A percentile compares a stretch with the other conserved stretches of the same genome.
Conservation (phyloP, 2,329 filamentous ascomycete species). For the Lasiodiplodia sp. region DNA sequence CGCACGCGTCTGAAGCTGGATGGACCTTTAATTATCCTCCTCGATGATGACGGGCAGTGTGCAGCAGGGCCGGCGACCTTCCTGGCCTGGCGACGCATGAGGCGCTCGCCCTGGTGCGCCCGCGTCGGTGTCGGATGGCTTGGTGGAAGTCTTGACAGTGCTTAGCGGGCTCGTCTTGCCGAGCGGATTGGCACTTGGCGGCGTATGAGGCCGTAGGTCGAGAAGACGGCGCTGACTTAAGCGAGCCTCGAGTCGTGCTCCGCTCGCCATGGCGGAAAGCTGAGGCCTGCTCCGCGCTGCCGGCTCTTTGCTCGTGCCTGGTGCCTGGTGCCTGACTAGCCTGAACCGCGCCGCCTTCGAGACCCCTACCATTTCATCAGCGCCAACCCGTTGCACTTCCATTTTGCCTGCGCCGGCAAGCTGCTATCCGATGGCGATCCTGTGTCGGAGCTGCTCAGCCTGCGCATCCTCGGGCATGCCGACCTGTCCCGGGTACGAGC, state of each 20-base stretch:
- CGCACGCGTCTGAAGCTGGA: constrained; percentile 10
- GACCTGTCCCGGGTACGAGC: neutral
- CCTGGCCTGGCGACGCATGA: constrained; percentile 16
- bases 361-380: constrained; percentile 13
- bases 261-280: constrained; percentile 1
- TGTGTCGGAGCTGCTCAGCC: neutral
- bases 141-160: constrained; percentile 11
- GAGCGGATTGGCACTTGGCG: constrained; percentile 3
- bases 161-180: constrained; percentile 21
- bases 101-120: constrained; percentile 1
- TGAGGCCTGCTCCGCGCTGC: constrained; percentile 7
- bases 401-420: neutral
- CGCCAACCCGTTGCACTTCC: constrained; percentile 1
- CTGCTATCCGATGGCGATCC: neutral
- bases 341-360: neutral
- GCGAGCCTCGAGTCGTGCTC: constrained; percentile 5
- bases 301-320: neutral
- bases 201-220: neutral
- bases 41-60: constrained; percentile 14
- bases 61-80: constrained; percentile 6
- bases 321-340: constrained; percentile 12
- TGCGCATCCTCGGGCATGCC: neutral
- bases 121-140: neutral
- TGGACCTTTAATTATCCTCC: constrained; percentile 25
- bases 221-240: constrained; percentile 3